These are phyloP conservation scores for Leccinum huronense DNA, from an alignment of 1,284 basidiomycete genomes.

Conservation along the genomic window DNA sequence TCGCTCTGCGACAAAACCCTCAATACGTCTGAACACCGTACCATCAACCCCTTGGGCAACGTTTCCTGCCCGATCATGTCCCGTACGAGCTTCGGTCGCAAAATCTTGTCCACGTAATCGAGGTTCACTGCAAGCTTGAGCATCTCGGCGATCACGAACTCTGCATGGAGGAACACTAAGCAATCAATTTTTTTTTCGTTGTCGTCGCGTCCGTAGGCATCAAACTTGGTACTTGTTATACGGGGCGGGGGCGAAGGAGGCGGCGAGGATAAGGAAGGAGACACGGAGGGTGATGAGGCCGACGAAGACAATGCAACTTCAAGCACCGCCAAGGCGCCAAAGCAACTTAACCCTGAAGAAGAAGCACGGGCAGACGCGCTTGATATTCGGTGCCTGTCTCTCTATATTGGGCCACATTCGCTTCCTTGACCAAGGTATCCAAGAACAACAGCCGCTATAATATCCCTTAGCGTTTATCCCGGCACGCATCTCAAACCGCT, in stretches of 20 bases:
- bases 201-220: slow-evolving; percentile 50
- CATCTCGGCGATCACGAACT: slow-evolving; percentile 82
- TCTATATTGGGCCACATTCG: too few relatives aligned
- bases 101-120: slow-evolving; percentile 95
- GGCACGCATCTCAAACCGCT: too few relatives aligned
- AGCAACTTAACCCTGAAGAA: too few relatives aligned
- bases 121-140: slow-evolving; percentile 79
- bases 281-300: too few relatives aligned
- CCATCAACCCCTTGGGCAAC: slow-evolving; percentile 78
- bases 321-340: too few relatives aligned
- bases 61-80: slow-evolving; percentile 85
- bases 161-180: slow-evolving; percentile 28
- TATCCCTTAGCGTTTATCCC: too few relatives aligned
- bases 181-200: slow-evolving; percentile 55
- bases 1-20: slow-evolving; percentile 83
- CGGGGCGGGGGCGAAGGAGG: slow-evolving; percentile 20
- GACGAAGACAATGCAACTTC: too few relatives aligned
- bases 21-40: slow-evolving; percentile 84
- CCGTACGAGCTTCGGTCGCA: slow-evolving; percentile 82
- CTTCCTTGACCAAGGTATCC: too few relatives aligned
- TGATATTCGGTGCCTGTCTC: too few relatives aligned
- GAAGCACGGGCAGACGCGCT: too few relatives aligned
- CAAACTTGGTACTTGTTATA: slow-evolving; percentile 70
- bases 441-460: too few relatives aligned
- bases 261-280: too few relatives aligned